These are phyloP conservation scores for Myxozyma melibiosi DNA, from an alignment of 805 yeast species.

Conservation along the genomic window DNA sequence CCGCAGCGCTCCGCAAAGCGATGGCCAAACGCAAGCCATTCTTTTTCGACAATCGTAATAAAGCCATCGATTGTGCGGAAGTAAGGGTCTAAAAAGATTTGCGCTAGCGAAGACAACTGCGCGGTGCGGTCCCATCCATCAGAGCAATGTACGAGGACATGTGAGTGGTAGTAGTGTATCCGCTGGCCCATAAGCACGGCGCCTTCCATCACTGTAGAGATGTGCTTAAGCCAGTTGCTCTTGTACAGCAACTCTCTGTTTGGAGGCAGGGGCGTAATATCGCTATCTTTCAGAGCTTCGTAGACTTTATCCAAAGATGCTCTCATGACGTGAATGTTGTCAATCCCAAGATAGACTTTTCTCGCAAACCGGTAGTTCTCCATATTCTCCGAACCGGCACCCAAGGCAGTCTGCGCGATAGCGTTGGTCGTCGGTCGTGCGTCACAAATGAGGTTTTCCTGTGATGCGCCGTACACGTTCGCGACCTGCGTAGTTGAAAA, in stretches of 20 bases:
- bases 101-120: conserved; percentile 80
- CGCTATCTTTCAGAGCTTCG: conserved; percentile 67
- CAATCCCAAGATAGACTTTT: conserved; percentile 84
- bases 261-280: conserved; percentile 54
- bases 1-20: conserved; percentile 83
- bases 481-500: conserved; percentile 58
- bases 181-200: conserved; percentile 79
- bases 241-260: conserved; percentile 61
- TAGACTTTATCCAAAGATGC: conserved; percentile 71
- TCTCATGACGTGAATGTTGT: conserved; percentile 93
- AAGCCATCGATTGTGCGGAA: conserved; percentile 88
- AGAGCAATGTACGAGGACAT: conserved; percentile 87
- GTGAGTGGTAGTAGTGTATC: conserved; percentile 79
- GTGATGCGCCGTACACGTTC: conserved; percentile 41
- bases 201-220: conserved; percentile 68
- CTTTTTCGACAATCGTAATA: conserved; percentile 82
- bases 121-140: conserved; percentile 99
- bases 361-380: conserved; percentile 75
- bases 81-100: conserved; percentile 86
- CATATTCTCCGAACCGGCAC: conserved; percentile 96
- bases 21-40: conserved; percentile 95
- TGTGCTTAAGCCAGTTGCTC: conserved; percentile 78
- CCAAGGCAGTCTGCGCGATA: conserved; percentile 92
- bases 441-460: conserved; percentile 77
- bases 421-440: conserved; percentile 94